Percentiles rank a stretch among this genome's conserved stretches.
Conservation (phyloP, 768 basidiomycete species). For the Tremella mesenterica region DNA sequence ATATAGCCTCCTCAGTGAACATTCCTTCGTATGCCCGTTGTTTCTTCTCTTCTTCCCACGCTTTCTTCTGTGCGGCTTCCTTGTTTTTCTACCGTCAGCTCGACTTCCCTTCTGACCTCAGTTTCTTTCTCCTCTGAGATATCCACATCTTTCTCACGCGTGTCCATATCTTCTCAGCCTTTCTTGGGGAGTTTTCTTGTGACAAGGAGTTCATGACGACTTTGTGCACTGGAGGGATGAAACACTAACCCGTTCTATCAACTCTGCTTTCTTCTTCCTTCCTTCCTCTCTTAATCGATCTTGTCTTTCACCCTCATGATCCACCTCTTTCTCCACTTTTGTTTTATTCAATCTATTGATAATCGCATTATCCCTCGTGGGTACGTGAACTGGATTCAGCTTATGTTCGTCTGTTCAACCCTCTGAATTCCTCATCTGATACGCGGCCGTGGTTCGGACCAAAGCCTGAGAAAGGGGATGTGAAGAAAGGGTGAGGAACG, state of each 20-base stretch:
- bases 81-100: conserved; percentile 57
- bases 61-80: conserved; percentile 63
- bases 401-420: neutral
- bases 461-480: neutral
- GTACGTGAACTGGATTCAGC: conserved; percentile 56
- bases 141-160: no score
- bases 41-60: conserved; percentile 76
- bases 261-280: conserved; percentile 56
- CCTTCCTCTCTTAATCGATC: conserved; percentile 54
- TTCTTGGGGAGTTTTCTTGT: neutral
- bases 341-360: conserved; percentile 93
- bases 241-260: conserved; percentile 58
- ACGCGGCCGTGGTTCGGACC: neutral
- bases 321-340: conserved; percentile 69
- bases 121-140: neutral
- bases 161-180: no score
- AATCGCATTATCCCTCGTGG: conserved; percentile 73
- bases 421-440: neutral
- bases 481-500: neutral
- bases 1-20: conserved; percentile 51
- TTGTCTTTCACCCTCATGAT: conserved; percentile 80
- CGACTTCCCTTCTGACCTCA: neutral
- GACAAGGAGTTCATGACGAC: neutral
- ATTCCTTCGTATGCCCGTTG: conserved; percentile 77
- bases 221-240: no score